Conservation (phyloP, 768 basidiomycete genomes). For the Agaricus bisporus region DNA sequence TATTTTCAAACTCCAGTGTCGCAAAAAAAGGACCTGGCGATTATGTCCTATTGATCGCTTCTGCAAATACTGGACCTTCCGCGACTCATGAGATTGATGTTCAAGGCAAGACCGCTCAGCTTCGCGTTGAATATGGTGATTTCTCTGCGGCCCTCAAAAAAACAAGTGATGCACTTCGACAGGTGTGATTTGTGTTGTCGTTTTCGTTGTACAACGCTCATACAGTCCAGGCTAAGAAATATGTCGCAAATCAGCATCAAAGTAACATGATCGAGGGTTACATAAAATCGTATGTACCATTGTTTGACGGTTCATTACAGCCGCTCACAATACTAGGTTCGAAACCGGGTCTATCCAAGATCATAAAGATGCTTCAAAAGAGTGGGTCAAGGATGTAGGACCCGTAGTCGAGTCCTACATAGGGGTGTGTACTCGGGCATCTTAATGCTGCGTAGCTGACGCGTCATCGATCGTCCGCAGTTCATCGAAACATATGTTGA, state of each 20-base stretch:
- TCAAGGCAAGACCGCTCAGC: constrained; percentile 35
- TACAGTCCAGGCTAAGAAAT: constrained; percentile 55
- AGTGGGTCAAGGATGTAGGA: constrained; percentile 85
- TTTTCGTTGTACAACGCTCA: not conserved
- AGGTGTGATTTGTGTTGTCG: constrained; percentile 32
- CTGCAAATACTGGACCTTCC: constrained; percentile 38
- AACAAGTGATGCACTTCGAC: constrained; percentile 47
- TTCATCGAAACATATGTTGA: constrained; percentile 86
- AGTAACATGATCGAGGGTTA: constrained; percentile 70
- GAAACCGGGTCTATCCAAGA: constrained; percentile 71
- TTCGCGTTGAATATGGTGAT: constrained; percentile 75
- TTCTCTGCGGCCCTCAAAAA: constrained; percentile 51
- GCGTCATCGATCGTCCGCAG: constrained; percentile 18
- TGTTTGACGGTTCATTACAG: not conserved
- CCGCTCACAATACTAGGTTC: constrained; percentile 41
- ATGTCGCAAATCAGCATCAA: constrained; percentile 70
- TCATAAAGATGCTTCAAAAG: constrained; percentile 69
- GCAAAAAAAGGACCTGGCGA: constrained; percentile 56
- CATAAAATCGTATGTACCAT: constrained; percentile 57
- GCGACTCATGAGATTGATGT: constrained; percentile 41
- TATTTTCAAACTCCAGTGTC: constrained; percentile 38
- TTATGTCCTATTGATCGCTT: constrained; percentile 75
- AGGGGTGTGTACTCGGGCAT: constrained; percentile 35
- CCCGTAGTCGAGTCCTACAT: constrained; percentile 88
- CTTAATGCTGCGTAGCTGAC: not conserved